Conservation (phyloP, 345 rosid genomes). For the Euphorbia tirucalli region DNA sequence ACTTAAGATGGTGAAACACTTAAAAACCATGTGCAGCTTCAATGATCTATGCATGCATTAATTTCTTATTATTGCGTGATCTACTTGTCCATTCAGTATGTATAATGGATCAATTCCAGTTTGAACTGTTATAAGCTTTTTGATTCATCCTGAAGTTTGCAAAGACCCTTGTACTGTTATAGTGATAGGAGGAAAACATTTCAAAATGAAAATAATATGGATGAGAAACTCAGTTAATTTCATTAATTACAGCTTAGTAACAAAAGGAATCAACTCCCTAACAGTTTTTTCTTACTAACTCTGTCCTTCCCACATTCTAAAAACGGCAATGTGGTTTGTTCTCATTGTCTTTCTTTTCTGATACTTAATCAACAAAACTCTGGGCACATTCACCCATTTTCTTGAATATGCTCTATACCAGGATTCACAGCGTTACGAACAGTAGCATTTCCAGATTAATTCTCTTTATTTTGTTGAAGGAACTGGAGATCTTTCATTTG, state of each 20-base stretch:
- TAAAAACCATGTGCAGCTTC: not conserved
- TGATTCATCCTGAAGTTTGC: not conserved
- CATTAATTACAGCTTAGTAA: not conserved
- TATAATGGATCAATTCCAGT: not conserved
- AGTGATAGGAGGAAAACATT: not conserved
- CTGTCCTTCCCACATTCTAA: not conserved
- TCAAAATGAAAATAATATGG: not conserved
- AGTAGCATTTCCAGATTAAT: slow-evolving; percentile 21
- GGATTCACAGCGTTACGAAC: not conserved
- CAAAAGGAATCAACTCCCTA: not conserved
- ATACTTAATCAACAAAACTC: slow-evolving; percentile 11
- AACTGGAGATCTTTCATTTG: slow-evolving; percentile 96
- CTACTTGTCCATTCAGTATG: not conserved
- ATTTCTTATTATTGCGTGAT: not conserved
- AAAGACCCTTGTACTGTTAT: not conserved
- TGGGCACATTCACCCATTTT: not conserved
- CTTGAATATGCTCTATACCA: not conserved
- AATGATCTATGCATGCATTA: not conserved
- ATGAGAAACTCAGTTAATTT: not conserved
- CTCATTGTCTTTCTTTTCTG: not conserved
- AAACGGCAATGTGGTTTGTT: too few species aligned
- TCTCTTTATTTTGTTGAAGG: slow-evolving; percentile 65
- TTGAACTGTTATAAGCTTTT: not conserved
- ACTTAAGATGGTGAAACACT: not conserved
- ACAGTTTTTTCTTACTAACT: not conserved